Base-by-base conservation (phyloP, 768 basidiomycete genomes). In the Chalciporus chontae region DNA sequence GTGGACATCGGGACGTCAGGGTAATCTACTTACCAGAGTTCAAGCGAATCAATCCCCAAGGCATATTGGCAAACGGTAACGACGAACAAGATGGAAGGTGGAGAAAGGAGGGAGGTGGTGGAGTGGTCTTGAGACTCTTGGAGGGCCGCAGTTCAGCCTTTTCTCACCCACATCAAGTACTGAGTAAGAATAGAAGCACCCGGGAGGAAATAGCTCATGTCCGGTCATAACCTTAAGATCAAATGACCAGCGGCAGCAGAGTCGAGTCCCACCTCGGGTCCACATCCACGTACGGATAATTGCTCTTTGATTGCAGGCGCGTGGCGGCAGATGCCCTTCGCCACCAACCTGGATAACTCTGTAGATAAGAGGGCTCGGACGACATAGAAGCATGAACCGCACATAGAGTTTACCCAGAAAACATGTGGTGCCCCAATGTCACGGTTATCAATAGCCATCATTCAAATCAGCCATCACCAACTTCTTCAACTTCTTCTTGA, bases 41-140 rank as follows among this genome's bases (percentile, higher is more conserved):
- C 24, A 84, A 69, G 56, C 71, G 72, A 52, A 83, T 75, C n/a
- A 53, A 49, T 27, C 77, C 72, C 79, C 84, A 85, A 69, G 83
- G 77, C 82, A 86, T 84, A 14, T 47, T 37, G 69, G 39, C 32
- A 23, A 36, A 17, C 40, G 42, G 18, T 36, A 46, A 26, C 19
- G n/a, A 34, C 18, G 31, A 43, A 40, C 14, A 7, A 13, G 19
- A 19, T 14, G 27, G 18, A 37, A 15, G 5, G 39, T 34, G 38
- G 37, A 23, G 17, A 43, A 32, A 38, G n/a, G 21, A 31, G 23
- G 38, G n/a, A n/a, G n/a, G n/a, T n/a, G n/a, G n/a, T n/a, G n/a
- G n/a, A n/a, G 34, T 13, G 17, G 19, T 7, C 2, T 15, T 3
- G 18, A 11, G 1, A 7, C 23, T 32, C 26, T 9, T 19, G 24